Evolutionary conservation across 1,284 basidiomycete genomes (phyloP).

Genomic region (Ceratobasidium sp.): DNA sequence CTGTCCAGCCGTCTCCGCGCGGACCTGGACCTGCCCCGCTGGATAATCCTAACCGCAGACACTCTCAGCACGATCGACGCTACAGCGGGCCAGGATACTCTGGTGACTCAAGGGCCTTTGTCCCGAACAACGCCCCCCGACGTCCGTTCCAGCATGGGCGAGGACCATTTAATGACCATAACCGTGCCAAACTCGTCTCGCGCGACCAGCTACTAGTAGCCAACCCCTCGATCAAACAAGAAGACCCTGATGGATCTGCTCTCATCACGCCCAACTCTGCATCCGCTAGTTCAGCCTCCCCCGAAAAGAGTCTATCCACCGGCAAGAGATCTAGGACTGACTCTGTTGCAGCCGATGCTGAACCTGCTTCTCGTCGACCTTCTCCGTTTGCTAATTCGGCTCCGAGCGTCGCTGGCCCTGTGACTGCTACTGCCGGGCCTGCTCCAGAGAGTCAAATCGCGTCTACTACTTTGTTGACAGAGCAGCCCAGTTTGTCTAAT

Average conservation of each 20-base stretch:
- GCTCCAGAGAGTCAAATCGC: not conserved
- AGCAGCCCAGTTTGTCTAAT: not conserved
- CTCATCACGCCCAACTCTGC: slow-evolving; percentile 24
- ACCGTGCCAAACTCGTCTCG: slow-evolving; percentile 27
- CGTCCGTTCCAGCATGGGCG: slow-evolving; percentile 28
- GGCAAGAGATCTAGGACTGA: slow-evolving; percentile 43
- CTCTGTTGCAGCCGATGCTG: slow-evolving; percentile 41
- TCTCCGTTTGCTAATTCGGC: slow-evolving; percentile 42
- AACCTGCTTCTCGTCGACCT: slow-evolving; percentile 38
- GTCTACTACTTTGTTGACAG: not conserved
- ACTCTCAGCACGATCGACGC: slow-evolving; percentile 37
- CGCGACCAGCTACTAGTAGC: slow-evolving; percentile 37
- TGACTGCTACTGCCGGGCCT: slow-evolving; percentile 8
- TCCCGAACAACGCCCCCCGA: slow-evolving; percentile 19
- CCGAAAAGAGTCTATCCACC: slow-evolving; percentile 24
- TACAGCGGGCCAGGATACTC: slow-evolving; percentile 39
- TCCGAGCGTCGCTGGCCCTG: slow-evolving; percentile 6
- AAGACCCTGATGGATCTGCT: slow-evolving; percentile 26
- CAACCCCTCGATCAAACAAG: slow-evolving; percentile 30
- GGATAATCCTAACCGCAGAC: slow-evolving; percentile 24
- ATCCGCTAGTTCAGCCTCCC: slow-evolving; percentile 15
- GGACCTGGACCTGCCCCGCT: slow-evolving; percentile 25
- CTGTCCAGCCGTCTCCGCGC: slow-evolving; percentile 19
- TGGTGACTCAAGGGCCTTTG: slow-evolving; percentile 21
- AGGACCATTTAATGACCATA: slow-evolving; percentile 16